Conservation (phyloP, 116 monocot genomes). For the Dioscorea cayenensis region DNA sequence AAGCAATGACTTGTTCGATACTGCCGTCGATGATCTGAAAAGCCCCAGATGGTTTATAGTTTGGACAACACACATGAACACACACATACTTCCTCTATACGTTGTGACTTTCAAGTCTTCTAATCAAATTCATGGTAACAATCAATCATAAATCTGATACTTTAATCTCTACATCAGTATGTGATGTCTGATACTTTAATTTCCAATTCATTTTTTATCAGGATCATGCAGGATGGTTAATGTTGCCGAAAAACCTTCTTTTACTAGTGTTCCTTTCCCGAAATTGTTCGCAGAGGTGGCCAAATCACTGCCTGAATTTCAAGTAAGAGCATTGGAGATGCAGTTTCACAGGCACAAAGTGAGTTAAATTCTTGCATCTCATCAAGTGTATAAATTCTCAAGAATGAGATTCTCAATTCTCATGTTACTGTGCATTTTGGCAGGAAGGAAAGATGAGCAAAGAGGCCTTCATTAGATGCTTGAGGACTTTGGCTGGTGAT, state of each 20-base stretch:
- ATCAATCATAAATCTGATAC: not conserved
- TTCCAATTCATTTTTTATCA: not conserved
- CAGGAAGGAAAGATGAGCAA: constrained; percentile 57
- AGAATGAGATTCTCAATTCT: not conserved
- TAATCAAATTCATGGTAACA: constrained; percentile 4
- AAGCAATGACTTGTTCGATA: constrained; percentile 47
- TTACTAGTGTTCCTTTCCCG: constrained; percentile 17
- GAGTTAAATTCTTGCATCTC: not conserved
- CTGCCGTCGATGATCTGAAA: constrained; percentile 42
- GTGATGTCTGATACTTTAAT: not conserved
- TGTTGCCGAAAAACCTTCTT: constrained; percentile 5
- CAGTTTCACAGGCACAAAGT: constrained; percentile 46
- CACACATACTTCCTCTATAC: constrained; percentile 57
- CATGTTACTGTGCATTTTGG: not conserved
- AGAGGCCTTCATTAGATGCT: constrained; percentile 29
- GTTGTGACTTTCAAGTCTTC: constrained; percentile 62
- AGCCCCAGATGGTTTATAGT: constrained; percentile 59
- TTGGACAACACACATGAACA: constrained; percentile 68
- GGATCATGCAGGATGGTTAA: not conserved
- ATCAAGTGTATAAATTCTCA: not conserved
- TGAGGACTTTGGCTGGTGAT: constrained; percentile 46
- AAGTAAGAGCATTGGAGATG: constrained; percentile 21
- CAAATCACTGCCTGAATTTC: constrained; percentile 25
- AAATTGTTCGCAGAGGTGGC: constrained; percentile 43
- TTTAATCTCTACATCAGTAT: not conserved